Conservation (phyloP, 2,329 filamentous ascomycete species). For the Rhexocercosporidium sp. region DNA sequence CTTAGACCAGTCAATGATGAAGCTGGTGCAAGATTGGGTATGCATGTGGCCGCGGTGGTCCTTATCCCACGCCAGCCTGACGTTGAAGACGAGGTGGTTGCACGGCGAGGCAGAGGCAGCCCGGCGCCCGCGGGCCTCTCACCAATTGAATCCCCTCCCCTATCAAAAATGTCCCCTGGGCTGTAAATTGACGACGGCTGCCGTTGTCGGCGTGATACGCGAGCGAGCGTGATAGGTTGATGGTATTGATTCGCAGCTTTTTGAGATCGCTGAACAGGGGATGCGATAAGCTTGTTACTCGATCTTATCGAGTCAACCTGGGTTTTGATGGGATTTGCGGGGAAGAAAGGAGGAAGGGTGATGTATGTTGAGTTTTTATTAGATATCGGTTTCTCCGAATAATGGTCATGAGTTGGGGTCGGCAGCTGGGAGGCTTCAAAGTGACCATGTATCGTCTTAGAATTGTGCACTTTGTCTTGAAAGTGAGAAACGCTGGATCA, state of each 20-base stretch:
- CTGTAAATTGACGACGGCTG: neutral
- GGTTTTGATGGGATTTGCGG: too few relatives aligned
- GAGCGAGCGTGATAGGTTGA: neutral
- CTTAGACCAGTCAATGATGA: neutral
- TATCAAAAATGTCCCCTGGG: neutral
- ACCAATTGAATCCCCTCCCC: constrained; percentile 2
- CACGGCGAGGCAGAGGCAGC: neutral
- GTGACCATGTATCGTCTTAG: neutral
- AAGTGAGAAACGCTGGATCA: neutral
- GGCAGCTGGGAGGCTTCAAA: too few relatives aligned
- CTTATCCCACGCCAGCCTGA: neutral
- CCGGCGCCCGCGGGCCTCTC: constrained; percentile 9
- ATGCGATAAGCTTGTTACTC: constrained; percentile 15
- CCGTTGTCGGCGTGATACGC: constrained; percentile 2
- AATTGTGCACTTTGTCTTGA: neutral
- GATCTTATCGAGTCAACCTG: constrained; percentile 15
- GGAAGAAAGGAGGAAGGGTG: neutral
- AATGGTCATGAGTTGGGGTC: neutral
- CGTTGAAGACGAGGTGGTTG: neutral
- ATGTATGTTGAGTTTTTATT: neutral
- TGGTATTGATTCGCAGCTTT: neutral
- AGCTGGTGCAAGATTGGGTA: neutral
- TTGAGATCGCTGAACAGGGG: constrained; percentile 3
- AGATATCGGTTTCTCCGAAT: neutral
- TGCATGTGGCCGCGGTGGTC: neutral